Percentiles rank a stretch among this genome's conserved stretches.
Evolutionary conservation across 2,329 filamentous ascomycete species (phyloP).

Genomic region (Fusarium keratoplasticum): DNA sequence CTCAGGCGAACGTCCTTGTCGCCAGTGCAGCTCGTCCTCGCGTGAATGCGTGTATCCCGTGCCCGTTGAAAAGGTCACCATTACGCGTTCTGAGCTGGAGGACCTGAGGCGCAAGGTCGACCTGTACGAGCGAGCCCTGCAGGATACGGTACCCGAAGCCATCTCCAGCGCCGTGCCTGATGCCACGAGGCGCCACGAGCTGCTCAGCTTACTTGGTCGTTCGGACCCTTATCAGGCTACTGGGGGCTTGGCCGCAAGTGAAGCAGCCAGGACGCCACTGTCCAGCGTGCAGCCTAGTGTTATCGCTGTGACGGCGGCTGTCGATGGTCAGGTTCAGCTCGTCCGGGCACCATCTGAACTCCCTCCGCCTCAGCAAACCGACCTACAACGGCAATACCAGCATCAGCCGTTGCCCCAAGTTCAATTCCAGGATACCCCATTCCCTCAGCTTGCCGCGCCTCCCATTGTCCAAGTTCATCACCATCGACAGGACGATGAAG

Average conservation of each 20-base stretch:
- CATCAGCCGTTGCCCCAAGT: constrained; percentile 10
- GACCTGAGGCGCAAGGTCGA: constrained; percentile 54
- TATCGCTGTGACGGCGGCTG: constrained; percentile 2
- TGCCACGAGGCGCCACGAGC: constrained; percentile 47
- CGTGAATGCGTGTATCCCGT: constrained; percentile 62
- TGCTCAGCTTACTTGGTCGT: constrained; percentile 45
- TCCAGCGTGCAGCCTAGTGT: background rate
- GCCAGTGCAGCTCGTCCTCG: constrained; percentile 56
- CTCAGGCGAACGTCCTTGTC: constrained; percentile 62
- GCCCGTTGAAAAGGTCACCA: constrained; percentile 56
- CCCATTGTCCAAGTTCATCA: background rate
- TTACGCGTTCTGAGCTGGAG: constrained; percentile 56
- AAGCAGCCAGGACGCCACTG: constrained; percentile 16
- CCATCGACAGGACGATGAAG: constrained; percentile 40
- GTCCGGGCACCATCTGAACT: constrained; percentile 14
- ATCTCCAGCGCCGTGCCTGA: constrained; percentile 42
- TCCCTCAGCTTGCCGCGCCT: constrained; percentile 9
- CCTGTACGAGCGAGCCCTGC: constrained; percentile 54
- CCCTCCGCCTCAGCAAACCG: constrained; percentile 28
- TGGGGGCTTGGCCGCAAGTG: constrained; percentile 5
- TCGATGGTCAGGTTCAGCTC: constrained; percentile 10
- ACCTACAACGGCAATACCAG: constrained; percentile 23
- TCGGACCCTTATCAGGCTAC: constrained; percentile 26
- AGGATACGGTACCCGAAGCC: constrained; percentile 48
- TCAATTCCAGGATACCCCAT: constrained; percentile 26